A percentile compares a stretch with the other conserved stretches of the same genome.
Conservation (phyloP, 2,329 filamentous ascomycete species). For the Septoria petroselini region DNA sequence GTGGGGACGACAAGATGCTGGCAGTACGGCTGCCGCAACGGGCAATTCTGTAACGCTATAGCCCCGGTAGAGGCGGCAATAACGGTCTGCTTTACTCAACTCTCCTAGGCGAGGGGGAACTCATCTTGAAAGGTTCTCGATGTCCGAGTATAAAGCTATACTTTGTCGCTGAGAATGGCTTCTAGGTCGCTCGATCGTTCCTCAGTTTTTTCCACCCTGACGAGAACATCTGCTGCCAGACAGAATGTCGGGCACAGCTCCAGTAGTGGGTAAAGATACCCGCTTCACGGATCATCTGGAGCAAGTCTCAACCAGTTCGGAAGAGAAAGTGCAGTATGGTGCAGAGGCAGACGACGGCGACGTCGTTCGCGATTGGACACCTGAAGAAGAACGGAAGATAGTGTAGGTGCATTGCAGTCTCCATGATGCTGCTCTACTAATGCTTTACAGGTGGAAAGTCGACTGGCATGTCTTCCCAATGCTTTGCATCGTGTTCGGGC, state of each 20-base stretch:
- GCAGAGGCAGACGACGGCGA: constrained; percentile 5
- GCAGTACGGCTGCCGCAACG: constrained; percentile 1
- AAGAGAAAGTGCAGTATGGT: constrained; percentile 5
- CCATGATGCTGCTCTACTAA: neutral
- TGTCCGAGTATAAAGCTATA: neutral
- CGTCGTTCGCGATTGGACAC: constrained; percentile 31
- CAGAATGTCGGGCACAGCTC: constrained; percentile 4
- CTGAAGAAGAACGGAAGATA: constrained; percentile 34
- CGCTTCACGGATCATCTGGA: constrained; percentile 13
- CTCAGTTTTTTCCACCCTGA: neutral
- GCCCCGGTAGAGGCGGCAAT: constrained; percentile 9
- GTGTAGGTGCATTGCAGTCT: constrained; percentile 21
- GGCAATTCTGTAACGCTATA: neutral
- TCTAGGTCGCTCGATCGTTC: neutral
- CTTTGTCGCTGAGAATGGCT: neutral
- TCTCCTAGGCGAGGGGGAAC: neutral
- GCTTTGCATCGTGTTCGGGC: constrained; percentile 43
- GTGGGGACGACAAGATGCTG: constrained; percentile 1
- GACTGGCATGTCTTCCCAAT: constrained; percentile 38
- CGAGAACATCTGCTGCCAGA: no score
- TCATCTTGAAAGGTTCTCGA: no score
- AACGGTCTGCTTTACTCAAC: neutral
- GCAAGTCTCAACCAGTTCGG: constrained; percentile 12
- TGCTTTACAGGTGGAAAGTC: constrained; percentile 30
- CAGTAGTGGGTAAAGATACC: constrained; percentile 10